Evolutionary conservation across 805 yeast genomes (phyloP), one percentile per base, ranked within the genome.

Genomic region (Candida railenensis): DNA sequence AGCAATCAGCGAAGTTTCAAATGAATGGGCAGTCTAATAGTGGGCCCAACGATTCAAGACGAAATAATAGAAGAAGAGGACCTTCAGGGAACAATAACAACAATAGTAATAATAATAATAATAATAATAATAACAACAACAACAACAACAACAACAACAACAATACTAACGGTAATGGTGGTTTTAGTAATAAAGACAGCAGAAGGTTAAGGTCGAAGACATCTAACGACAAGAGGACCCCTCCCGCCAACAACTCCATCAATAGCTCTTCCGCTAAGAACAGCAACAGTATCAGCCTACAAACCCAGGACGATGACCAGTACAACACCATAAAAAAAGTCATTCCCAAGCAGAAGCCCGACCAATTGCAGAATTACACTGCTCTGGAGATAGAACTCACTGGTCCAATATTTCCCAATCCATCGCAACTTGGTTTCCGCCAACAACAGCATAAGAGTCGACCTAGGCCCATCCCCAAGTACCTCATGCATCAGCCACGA

Each of bases 391-490:
- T 61, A 8, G 34, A 39, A 14, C 21, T 49, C 3, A 61, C 67
- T 2, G 77, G 76, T 0, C 58, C 58, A 3, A 40, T 72, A 8
- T 58, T 65, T 19, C 48, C 55, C 2, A 52, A 67, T 38, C 69
- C 76, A 1, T 59, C 55, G 19, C 22, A 45, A 3, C 52, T 63
- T 4, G 76, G 76, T 15, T 70, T 66, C 43, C 47, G 45, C 48
- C 32, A 16, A 7, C 49, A 52, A 34, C 22, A 14, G 22, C 22
- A 20, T 9, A 12, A 8, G 3, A 18, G 22, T 11, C 21, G 22
- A 0, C 54, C 62, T 8, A 48, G 76, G 33, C 66, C 67, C 4
- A 49, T 59, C 1, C 76, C 77, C 3, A 63, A 65, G 44, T 73
- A 63, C 50, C 54, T 73, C 41, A 50, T 65, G 32, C 53, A 52